Evolutionary conservation across 805 yeast genomes (phyloP).

Genomic region (Wickerhamomyces hampshirensis): DNA sequence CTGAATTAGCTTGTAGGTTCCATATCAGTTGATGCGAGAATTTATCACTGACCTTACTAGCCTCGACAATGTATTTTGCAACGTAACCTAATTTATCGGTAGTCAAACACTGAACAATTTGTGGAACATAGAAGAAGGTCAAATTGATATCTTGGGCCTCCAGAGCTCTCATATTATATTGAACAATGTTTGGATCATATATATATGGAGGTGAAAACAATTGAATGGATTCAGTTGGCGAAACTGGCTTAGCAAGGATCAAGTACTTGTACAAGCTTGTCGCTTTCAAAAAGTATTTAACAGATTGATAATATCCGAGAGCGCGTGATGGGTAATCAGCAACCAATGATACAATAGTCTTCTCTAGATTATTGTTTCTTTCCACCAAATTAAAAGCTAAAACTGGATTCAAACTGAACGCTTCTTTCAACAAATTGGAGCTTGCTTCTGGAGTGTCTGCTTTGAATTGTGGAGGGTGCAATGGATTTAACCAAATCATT

Average conservation of each 20-base stretch:
- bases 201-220: conserved; percentile 67
- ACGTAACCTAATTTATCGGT: conserved; percentile 83
- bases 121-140: conserved; percentile 96
- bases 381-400: conserved; percentile 68
- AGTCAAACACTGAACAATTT: conserved; percentile 88
- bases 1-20: conserved; percentile 94
- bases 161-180: conserved; percentile 85
- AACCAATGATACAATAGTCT: conserved; percentile 41
- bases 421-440: conserved; percentile 39
- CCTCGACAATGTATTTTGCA: conserved; percentile 81
- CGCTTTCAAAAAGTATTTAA: conserved; percentile 42
- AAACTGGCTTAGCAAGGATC: conserved; percentile 41
- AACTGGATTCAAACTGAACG: conserved; percentile 64
- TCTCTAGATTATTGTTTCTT: conserved; percentile 43
- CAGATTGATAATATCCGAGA: conserved; percentile 50
- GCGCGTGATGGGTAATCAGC: conserved; percentile 55
- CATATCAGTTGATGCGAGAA: conserved; percentile 98
- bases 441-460: conserved; percentile 33
- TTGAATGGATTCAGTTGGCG: conserved; percentile 83
- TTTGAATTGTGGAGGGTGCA: conserved; percentile 23
- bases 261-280: conserved; percentile 14
- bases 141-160: conserved; percentile 82
- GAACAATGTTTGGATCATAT: conserved; percentile 67
- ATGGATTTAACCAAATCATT: conserved; percentile 66
- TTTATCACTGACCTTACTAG: conserved; percentile 83